phyloP scores from a whole-genome alignment of 148 eudicot species.

The Nyssa sinensis region DNA sequence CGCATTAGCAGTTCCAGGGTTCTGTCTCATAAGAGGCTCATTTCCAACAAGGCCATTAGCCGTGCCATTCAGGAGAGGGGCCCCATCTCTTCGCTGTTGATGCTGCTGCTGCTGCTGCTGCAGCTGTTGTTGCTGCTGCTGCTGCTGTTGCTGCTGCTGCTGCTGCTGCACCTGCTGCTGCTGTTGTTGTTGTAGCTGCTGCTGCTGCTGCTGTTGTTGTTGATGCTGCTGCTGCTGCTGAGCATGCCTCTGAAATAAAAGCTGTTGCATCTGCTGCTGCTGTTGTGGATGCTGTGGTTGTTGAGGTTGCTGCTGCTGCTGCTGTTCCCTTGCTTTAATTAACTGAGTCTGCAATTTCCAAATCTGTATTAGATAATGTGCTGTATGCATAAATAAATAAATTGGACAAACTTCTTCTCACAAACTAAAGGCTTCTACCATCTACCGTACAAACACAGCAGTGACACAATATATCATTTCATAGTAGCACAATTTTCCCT shows the following conservation, averaged over 20 bases:
- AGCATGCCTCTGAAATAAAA: constrained; percentile 17
- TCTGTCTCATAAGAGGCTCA: constrained; percentile 51
- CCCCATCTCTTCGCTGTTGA: constrained; percentile 57
- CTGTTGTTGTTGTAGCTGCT: constrained; percentile 34
- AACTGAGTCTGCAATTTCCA: constrained; percentile 47
- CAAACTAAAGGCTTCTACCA: not conserved
- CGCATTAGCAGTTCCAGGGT: constrained; percentile 55
- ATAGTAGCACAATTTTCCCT: no score
- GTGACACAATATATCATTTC: no score
- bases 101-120: constrained; percentile 43
- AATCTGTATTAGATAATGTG: not conserved
- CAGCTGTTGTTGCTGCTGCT: constrained; percentile 40
- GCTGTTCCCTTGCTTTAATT: constrained; percentile 61
- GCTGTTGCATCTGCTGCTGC: constrained; percentile 27
- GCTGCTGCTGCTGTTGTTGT: constrained; percentile 34
- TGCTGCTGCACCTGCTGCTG: constrained; percentile 32
- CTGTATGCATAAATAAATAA: not conserved
- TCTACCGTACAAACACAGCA: not conserved
- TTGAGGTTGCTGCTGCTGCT: constrained; percentile 39
- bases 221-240: constrained; percentile 20
- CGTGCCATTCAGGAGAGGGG: constrained; percentile 47
- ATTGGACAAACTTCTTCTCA: not conserved
- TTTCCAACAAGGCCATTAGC: constrained; percentile 51
- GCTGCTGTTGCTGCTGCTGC: constrained; percentile 33
- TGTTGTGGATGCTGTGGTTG: constrained; percentile 27